These are phyloP conservation scores for Arthrobotrys megalospora DNA, from an alignment of 2,329 filamentous ascomycete species.

Conservation along the genomic window DNA sequence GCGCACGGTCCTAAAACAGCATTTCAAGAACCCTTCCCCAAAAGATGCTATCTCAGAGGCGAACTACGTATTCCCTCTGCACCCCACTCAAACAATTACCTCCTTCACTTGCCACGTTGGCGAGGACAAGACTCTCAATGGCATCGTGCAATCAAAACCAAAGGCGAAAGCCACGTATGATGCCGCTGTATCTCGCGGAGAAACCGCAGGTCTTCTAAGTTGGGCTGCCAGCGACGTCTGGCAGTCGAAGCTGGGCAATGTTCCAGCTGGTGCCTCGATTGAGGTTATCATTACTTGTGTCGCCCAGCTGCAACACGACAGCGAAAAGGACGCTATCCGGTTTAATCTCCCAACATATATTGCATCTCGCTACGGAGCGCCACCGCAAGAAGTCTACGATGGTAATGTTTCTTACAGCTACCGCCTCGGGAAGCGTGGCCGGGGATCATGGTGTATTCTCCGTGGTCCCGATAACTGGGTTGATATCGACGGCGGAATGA, in stretches of 20 bases:
- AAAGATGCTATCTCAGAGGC: slow-evolving; percentile 71
- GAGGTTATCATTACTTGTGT: slow-evolving; percentile 77
- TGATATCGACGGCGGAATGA: slow-evolving; percentile 68
- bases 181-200: slow-evolving; percentile 73
- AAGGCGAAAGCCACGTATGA: slow-evolving; percentile 75
- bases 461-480: slow-evolving; percentile 55
- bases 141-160: slow-evolving; percentile 77
- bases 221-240: slow-evolving; percentile 78
- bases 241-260: slow-evolving; percentile 77
- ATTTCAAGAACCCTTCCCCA: slow-evolving; percentile 74
- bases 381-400: slow-evolving; percentile 67
- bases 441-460: slow-evolving; percentile 31
- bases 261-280: slow-evolving; percentile 72
- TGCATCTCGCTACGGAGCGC: slow-evolving; percentile 76
- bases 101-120: slow-evolving; percentile 77
- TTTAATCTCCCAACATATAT: slow-evolving; percentile 79
- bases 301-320: slow-evolving; percentile 80
- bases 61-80: slow-evolving; percentile 79
- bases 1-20: slow-evolving; percentile 72
- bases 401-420: slow-evolving; percentile 40
- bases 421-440: slow-evolving; percentile 34
- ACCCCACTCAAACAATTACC: slow-evolving; percentile 80
- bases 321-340: slow-evolving; percentile 77
- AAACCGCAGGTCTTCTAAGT: slow-evolving; percentile 77
- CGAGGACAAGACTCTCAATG: slow-evolving; percentile 73